Evolutionary conservation across 2,329 filamentous ascomycete species (phyloP), one percentile per base, ranked within the genome.

Genomic region (Fusarium bulbicola): DNA sequence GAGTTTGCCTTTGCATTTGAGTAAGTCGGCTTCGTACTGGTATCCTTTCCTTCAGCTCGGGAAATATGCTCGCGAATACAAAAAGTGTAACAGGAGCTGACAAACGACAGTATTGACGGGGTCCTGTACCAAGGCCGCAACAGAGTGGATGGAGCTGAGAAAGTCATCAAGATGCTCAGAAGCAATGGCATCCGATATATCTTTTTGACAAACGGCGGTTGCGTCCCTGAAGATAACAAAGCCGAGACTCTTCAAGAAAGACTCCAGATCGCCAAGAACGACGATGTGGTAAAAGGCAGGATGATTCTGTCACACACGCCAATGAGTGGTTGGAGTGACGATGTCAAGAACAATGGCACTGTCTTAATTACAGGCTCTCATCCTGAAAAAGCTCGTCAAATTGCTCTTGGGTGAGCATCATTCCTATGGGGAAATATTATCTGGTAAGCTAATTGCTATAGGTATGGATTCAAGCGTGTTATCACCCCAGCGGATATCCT

Each of bases 191-290:
- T 98, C 50, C 95, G 95, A 18, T 98, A 97, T 84, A 95, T 99
- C 77, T 90, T 99, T 39, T 87, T 99, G 71, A 99, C 96, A 66
- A 99, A 99, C 82, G 96, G 96, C 76, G 96, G 96, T 46, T 96
- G 96, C 65, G 94, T 92, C 79, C 90, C 91, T 71, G 95, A 98
- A 82, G 72, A 78, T 24, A 79, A 76, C 46, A 83, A 83, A 63
- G 80, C 73, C 16, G 77, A 76, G 4, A 82, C 82, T 7, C 63
- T 84, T 39, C 76, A 77, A 34, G 77, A 81, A 61, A 76, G 81
- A 9, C 76, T 84, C 5, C 74, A 78, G 8, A 67, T 83, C 5
- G 65, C 73, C 12, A 73, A 76, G n/a, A 73, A 81, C 7, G 79
- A 82, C 37, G 78, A 82, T 37, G 76, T 82, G 42, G 75, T 84